These are phyloP conservation scores for Zopfochytrium polystomum DNA, from an alignment of 371 early-diverging fungal genomes.

Conservation along the genomic window DNA sequence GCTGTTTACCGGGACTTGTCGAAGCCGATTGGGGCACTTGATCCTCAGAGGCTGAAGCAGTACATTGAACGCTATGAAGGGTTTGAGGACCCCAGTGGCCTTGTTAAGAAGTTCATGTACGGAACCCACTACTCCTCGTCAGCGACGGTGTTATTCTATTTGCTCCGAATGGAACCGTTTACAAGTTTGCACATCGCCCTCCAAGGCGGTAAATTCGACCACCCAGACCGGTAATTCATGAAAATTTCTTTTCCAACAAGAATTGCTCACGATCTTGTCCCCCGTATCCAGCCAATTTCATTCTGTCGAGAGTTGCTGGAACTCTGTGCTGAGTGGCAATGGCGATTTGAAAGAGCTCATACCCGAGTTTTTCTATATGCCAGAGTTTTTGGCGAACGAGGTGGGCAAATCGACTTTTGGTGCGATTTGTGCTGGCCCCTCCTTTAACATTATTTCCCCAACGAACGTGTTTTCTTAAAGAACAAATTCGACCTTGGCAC, in stretches of 20 bases:
- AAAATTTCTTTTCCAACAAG: constrained; percentile 54
- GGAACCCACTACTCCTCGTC: constrained; percentile 91
- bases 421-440: not conserved
- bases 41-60: constrained; percentile 56
- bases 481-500: constrained; percentile 77
- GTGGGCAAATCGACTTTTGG: constrained; percentile 19
- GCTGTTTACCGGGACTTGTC: constrained; percentile 75
- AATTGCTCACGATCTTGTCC: too few relatives aligned
- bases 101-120: constrained; percentile 71
- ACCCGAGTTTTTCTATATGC: constrained; percentile 86
- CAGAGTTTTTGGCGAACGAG: constrained; percentile 76
- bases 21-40: constrained; percentile 83
- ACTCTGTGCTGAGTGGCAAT: constrained; percentile 40
- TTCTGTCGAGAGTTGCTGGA: constrained; percentile 44
- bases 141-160: constrained; percentile 77
- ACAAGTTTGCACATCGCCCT: constrained; percentile 67
- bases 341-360: constrained; percentile 86
- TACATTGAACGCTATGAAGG: constrained; percentile 63
- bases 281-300: constrained; percentile 48
- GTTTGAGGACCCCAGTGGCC: constrained; percentile 73
- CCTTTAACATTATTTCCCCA: constrained; percentile 6
- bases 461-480: constrained; percentile 17
- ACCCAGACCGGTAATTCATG: constrained; percentile 69
- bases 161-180: constrained; percentile 84
- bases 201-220: constrained; percentile 86